These are phyloP conservation scores for Kluyveromyces marxianus DNA, from an alignment of 1,139 yeast genomes.

Conservation along the genomic window DNA sequence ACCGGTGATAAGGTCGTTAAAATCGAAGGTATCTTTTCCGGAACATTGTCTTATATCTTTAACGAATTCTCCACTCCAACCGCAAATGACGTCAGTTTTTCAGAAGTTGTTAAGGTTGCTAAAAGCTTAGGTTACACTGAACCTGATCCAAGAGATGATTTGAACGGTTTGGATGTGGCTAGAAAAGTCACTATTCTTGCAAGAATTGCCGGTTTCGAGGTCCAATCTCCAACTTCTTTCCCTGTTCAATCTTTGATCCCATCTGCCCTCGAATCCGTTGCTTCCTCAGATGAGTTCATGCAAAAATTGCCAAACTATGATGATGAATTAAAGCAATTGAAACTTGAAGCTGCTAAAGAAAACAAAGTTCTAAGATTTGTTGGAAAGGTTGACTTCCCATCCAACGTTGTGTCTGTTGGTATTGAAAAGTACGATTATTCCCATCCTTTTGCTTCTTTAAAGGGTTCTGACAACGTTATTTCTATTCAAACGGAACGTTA, in stretches of 20 bases:
- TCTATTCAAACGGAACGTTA: constrained; percentile 88
- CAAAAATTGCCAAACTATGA: constrained; percentile 77
- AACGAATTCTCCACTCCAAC: constrained; percentile 78
- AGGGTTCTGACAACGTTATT: constrained; percentile 93
- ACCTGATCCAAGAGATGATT: constrained; percentile 98
- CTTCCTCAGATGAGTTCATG: constrained; percentile 71
- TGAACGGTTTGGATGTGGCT: constrained; percentile 96
- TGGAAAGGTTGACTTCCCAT: constrained; percentile 76
- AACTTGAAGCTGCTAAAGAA: constrained; percentile 74
- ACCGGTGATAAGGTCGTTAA: constrained; percentile 90
- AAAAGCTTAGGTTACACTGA: constrained; percentile 92
- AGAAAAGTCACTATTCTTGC: constrained; percentile 95
- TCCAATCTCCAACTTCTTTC: constrained; percentile 91
- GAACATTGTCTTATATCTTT: constrained; percentile 93
- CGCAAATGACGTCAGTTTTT: constrained; percentile 59
- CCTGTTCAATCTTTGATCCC: constrained; percentile 93
- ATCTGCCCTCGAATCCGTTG: constrained; percentile 65
- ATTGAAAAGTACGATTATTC: constrained; percentile 77
- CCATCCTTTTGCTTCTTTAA: constrained; percentile 92
- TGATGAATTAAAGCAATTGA: constrained; percentile 63
- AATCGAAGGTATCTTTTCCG: constrained; percentile 94
- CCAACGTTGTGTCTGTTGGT: constrained; percentile 69
- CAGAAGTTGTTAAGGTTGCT: constrained; percentile 84
- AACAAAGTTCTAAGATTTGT: constrained; percentile 87
- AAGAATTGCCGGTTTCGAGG: constrained; percentile 78